Conservation (phyloP, 1,284 basidiomycete genomes). For the Puccinia triticina region DNA sequence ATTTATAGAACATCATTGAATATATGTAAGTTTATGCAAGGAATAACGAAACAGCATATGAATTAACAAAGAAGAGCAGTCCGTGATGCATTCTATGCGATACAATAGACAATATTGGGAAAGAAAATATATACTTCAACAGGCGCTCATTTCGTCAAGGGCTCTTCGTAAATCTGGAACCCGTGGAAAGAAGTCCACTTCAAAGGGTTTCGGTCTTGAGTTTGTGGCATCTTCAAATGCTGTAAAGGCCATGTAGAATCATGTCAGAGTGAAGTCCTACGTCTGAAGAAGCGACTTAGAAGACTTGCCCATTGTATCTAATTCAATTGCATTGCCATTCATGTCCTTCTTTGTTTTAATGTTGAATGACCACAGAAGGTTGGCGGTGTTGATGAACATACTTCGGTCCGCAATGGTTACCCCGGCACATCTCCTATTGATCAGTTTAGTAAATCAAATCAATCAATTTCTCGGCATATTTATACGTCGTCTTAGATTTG, state of each 20-base stretch:
- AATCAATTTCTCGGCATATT: neutral
- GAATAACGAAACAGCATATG: neutral
- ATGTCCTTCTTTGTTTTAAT: constrained; percentile 35
- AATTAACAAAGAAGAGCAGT: neutral
- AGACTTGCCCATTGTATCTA: constrained; percentile 28
- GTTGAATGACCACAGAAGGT: constrained; percentile 43
- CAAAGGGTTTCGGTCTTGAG: constrained; percentile 40
- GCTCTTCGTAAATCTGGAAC: constrained; percentile 24
- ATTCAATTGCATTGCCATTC: constrained; percentile 29
- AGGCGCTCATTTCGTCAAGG: constrained; percentile 42
- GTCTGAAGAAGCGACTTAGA: neutral
- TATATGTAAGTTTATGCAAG: constrained; percentile 10
- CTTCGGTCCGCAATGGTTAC: constrained; percentile 65
- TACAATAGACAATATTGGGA: constrained; percentile 4
- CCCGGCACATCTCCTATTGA: constrained; percentile 68
- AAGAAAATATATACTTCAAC: constrained; percentile 7
- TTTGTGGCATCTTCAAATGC: constrained; percentile 42
- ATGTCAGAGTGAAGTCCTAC: neutral
- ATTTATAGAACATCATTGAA: neutral
- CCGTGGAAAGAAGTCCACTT: constrained; percentile 46
- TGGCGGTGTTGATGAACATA: constrained; percentile 50
- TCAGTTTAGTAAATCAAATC: constrained; percentile 60
- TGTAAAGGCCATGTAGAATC: neutral
- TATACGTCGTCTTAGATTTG: neutral
- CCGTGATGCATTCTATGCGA: constrained; percentile 15